Base-by-base conservation (phyloP, 2,329 filamentous ascomycete species). In the Penicillium fuscoglaucum region DNA sequence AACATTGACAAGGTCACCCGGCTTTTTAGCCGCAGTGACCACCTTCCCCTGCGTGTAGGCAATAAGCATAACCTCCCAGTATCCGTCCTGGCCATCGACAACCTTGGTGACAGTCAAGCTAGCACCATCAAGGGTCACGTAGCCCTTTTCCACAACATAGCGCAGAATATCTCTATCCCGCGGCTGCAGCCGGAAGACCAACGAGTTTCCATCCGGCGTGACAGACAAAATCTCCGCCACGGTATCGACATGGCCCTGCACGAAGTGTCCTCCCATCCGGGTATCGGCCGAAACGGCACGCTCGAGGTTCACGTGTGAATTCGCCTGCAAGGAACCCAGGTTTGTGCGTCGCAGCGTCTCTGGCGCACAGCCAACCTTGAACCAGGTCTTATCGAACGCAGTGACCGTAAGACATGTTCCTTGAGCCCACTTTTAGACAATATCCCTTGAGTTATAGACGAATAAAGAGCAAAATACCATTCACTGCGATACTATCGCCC, bases 241-340 rank as follows among this genome's bases (percentile, higher is more conserved):
- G 12, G 91, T 93, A 76, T 99, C 96, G 60, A 99, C 93, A 76
- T 99, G 95, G 41, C 95, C 95, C 78, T 99, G 96, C 33, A 98
- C 93, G 70, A 98, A 96, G 79, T 99, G 95, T 0, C 95, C 95
- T 47, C 96, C 95, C 91, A 99, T 98, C 55, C 95, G 90, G 46
- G 93, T 97, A 69, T 90, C 86, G 5, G 92, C 91, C 19, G 90
- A 89, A 54, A 99, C 93, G 4, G 95, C 93, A 17, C 95, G 88
- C 81, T 99, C 95, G 53, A 99, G 88, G 76, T 99, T 99, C 65
- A 98, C 93, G 24, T 80, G 81, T 60, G 87, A 89, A 43, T 81
- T 81, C 60, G 85, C 73, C 48, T 79, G 76, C 53, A 99, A 82
- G 21, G 80, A 80, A 61, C 93, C 93, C n/a, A 99, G 86, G 78